A percentile compares a stretch with the other conserved stretches of the same genome.
These are phyloP conservation scores for Hymenoscyphus fructigenus DNA, from an alignment of 2,329 filamentous ascomycete species.

Conservation along the genomic window DNA sequence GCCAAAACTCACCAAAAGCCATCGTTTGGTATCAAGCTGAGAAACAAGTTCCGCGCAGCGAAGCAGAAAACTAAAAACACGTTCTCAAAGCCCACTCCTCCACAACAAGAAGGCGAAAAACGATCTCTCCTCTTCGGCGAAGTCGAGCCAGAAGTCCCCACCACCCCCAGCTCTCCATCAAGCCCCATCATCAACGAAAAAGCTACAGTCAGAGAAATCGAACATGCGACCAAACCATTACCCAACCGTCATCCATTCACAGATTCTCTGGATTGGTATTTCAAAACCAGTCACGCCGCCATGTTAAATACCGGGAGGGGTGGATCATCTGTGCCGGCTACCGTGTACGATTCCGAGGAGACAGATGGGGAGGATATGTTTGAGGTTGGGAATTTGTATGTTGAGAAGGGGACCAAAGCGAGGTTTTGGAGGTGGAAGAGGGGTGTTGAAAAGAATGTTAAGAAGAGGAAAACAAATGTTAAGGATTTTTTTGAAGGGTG, in stretches of 20 bases:
- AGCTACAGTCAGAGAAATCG: background rate
- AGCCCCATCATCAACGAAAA: background rate
- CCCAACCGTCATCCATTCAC: background rate
- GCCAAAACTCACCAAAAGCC: background rate
- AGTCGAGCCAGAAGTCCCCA: background rate
- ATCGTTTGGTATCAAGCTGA: background rate
- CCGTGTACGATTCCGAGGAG: background rate
- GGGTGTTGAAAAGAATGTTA: background rate
- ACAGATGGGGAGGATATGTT: background rate
- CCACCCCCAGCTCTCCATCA: background rate
- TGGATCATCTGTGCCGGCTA: background rate
- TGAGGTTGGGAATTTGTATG: background rate
- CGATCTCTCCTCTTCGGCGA: slow-evolving; percentile 8
- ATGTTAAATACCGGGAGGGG: background rate
- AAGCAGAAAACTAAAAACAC: background rate
- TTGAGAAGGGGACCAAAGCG: background rate
- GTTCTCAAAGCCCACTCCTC: background rate
- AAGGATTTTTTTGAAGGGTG: background rate
- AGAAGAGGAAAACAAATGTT: background rate
- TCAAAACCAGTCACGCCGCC: background rate
- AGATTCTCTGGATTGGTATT: background rate
- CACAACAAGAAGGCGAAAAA: background rate
- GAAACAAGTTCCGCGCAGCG: background rate
- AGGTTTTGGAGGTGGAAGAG: background rate
- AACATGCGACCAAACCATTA: background rate